Evolutionary conservation across 2,329 filamentous ascomycete species (phyloP).

Genomic region (Tolypocladium tundrense): DNA sequence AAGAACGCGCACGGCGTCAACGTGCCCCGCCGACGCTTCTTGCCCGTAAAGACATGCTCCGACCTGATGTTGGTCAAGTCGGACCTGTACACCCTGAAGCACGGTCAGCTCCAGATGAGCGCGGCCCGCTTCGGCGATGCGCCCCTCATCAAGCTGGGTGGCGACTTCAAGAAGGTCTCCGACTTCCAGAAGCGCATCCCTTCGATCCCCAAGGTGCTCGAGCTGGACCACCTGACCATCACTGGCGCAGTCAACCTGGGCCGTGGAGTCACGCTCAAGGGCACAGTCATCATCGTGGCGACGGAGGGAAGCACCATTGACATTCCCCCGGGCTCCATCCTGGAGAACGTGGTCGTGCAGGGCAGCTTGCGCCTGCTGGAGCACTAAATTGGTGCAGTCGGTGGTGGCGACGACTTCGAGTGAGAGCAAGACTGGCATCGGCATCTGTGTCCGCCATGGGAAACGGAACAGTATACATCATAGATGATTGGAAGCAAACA

Average conservation of each 20-base stretch:
- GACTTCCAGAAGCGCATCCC: conserved; percentile 86
- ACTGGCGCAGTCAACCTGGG: conserved; percentile 96
- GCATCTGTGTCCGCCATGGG: not conserved
- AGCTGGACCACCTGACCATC: conserved; percentile 92
- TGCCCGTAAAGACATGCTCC: conserved; percentile 99
- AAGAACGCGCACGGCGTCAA: conserved; percentile 98
- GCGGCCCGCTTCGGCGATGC: conserved; percentile 92
- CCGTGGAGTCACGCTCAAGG: conserved; percentile 91
- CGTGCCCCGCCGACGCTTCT: conserved; percentile 91
- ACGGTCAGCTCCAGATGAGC: conserved; percentile 96
- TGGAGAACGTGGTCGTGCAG: conserved; percentile 98
- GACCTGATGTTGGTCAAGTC: conserved; percentile 99
- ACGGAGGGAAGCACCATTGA: conserved; percentile 98
- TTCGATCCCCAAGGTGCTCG: conserved; percentile 81
- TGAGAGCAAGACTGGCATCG: not conserved
- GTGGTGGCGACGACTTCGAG: not conserved
- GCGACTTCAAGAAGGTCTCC: conserved; percentile 99
- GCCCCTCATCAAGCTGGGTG: conserved; percentile 95
- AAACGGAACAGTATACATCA: not conserved
- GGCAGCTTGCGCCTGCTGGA: conserved; percentile 73
- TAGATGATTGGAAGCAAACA: not conserved
- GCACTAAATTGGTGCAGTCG: conserved; percentile 34
- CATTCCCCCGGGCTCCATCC: conserved; percentile 87
- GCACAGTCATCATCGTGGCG: conserved; percentile 96
- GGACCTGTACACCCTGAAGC: conserved; percentile 95